Conservation (phyloP, 2,329 filamentous ascomycete genomes). For the Colletotrichum brevisporum region DNA sequence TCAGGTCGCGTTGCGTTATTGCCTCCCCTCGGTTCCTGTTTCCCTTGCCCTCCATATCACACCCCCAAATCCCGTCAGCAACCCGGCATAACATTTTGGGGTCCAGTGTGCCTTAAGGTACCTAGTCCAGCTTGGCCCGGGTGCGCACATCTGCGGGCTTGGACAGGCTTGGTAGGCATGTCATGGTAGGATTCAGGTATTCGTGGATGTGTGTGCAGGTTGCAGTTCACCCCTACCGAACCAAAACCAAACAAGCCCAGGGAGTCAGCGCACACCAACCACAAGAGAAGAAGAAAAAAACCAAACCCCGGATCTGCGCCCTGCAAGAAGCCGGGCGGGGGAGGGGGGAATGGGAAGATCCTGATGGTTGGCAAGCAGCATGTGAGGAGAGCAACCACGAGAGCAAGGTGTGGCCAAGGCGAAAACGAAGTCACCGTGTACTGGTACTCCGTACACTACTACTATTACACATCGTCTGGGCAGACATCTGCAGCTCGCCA, state of each 20-base stretch:
- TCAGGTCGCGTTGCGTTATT: neutral
- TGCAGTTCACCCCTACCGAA: slow-evolving; percentile 18
- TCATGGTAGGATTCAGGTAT: neutral
- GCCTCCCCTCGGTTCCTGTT: neutral
- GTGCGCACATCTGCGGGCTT: slow-evolving; percentile 3
- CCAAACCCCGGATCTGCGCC: slow-evolving; percentile 37
- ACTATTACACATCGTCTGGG: neutral
- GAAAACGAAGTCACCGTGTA: too few relatives aligned
- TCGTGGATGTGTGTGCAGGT: neutral
- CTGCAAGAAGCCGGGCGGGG: slow-evolving; percentile 34
- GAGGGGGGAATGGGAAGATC: neutral
- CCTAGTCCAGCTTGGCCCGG: too few relatives aligned
- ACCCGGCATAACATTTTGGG: too few relatives aligned
- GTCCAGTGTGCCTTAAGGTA: too few relatives aligned
- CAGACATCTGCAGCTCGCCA: slow-evolving; percentile 22
- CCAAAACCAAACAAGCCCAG: neutral
- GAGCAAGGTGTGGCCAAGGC: neutral
- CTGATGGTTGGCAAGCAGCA: slow-evolving; percentile 1
- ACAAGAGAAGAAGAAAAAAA: neutral
- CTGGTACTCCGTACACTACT: too few relatives aligned
- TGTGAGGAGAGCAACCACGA: neutral
- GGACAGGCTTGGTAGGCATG: neutral
- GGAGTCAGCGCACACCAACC: neutral
- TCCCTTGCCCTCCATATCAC: neutral
- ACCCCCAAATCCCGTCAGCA: too few relatives aligned